Percentiles rank a stretch among this genome's conserved stretches.
phyloP scores from a whole-genome alignment of 805 yeast genomes.

The Pichia paraexigua region DNA sequence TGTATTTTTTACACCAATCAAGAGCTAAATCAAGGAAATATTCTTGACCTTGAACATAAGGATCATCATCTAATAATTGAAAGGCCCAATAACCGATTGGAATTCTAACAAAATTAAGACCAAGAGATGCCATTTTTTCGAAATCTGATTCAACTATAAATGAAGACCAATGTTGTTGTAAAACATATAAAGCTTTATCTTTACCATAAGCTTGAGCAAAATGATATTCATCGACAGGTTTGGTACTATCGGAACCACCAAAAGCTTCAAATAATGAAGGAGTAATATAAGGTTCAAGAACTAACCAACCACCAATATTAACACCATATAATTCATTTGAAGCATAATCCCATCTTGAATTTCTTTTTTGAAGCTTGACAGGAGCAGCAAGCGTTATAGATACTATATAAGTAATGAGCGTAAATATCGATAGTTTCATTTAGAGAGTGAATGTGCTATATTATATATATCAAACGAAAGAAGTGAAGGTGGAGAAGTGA shows the following conservation, averaged over 20 bases:
- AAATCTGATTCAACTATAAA: slow-evolving; percentile 75
- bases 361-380: slow-evolving; percentile 22
- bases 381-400: slow-evolving; percentile 18
- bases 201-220: slow-evolving; percentile 53
- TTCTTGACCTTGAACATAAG: slow-evolving; percentile 80
- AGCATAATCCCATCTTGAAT: slow-evolving; percentile 27
- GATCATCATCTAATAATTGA: slow-evolving; percentile 52
- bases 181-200: slow-evolving; percentile 41
- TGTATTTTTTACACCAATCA: slow-evolving; percentile 58
- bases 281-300: slow-evolving; percentile 78
- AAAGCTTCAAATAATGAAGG: slow-evolving; percentile 62
- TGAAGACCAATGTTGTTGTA: slow-evolving; percentile 68
- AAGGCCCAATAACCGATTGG: slow-evolving; percentile 98
- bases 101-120: slow-evolving; percentile 79
- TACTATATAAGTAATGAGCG: background rate
- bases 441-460: background rate
- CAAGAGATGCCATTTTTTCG: slow-evolving; percentile 44
- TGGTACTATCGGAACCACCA: slow-evolving; percentile 32
- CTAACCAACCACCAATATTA: slow-evolving; percentile 86
- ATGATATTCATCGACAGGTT: slow-evolving; percentile 82
- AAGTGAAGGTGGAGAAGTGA: background rate
- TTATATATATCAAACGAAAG: background rate
- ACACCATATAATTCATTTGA: slow-evolving; percentile 46
- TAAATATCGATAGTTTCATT: background rate
- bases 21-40: slow-evolving; percentile 68